These are phyloP conservation scores for carrot (Daucus carota) DNA, from an alignment of 129 eudicot species.

Conservation along the genomic window DNA sequence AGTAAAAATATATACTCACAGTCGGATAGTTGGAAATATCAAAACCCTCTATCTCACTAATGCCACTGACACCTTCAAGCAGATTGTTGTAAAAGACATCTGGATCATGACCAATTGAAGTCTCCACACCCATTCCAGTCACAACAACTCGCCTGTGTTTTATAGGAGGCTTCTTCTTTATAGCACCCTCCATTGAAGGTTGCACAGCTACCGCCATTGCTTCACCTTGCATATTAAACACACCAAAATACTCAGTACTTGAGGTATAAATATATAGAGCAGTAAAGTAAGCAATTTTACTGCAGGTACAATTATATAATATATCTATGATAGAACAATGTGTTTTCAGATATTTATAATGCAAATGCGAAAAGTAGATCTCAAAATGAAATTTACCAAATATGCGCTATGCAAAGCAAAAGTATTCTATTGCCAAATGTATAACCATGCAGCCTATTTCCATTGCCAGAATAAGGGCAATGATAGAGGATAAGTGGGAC, in stretches of 20 bases:
- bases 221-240: conserved; percentile 31
- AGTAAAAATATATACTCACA: conserved; percentile 28
- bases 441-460: background rate
- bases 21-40: conserved; percentile 81
- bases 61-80: conserved; percentile 87
- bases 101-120: conserved; percentile 71
- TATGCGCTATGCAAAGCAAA: background rate
- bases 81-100: conserved; percentile 62
- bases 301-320: background rate
- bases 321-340: background rate
- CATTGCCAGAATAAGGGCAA: background rate
- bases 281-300: background rate
- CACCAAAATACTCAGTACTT: background rate
- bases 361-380: background rate
- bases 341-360: background rate
- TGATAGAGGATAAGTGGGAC: background rate
- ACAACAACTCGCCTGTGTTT: conserved; percentile 86
- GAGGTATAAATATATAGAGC: background rate
- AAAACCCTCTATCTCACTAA: conserved; percentile 73
- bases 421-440: background rate
- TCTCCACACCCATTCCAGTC: conserved; percentile 93
- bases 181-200: conserved; percentile 42
- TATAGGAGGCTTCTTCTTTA: conserved; percentile 49
- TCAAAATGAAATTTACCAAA: background rate
- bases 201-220: conserved; percentile 65